Conservation (phyloP, 2,329 filamentous ascomycete genomes). For the Talaromyces sp. region DNA sequence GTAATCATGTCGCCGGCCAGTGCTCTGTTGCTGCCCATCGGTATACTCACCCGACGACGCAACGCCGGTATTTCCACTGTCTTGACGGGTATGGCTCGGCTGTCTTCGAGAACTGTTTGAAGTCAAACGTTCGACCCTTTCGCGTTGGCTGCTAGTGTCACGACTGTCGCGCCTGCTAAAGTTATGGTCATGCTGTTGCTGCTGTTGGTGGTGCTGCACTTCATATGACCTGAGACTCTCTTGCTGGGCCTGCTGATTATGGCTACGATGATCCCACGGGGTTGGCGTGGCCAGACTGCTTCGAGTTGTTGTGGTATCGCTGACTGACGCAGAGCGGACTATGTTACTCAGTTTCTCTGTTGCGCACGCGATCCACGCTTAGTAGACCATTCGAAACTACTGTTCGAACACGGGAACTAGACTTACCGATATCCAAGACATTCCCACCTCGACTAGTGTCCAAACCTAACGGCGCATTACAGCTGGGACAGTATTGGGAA, state of each 20-base stretch:
- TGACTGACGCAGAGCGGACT: conserved; percentile 72
- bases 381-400: not conserved
- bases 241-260: conserved; percentile 30
- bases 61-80: conserved; percentile 48
- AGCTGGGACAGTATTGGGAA: conserved; percentile 88
- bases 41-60: conserved; percentile 75
- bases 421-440: conserved; percentile 80
- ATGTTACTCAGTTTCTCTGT: conserved; percentile 92
- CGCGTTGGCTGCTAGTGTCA: conserved; percentile 37
- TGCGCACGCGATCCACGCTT: not conserved
- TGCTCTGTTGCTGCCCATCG: conserved; percentile 64
- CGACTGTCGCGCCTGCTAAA: conserved; percentile 35
- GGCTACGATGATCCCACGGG: conserved; percentile 50
- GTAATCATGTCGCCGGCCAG: conserved; percentile 77
- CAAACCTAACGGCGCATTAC: conserved; percentile 82
- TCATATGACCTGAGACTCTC: conserved; percentile 22
- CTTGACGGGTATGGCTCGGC: conserved; percentile 62
- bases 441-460: conserved; percentile 92
- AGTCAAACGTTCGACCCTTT: conserved; percentile 44
- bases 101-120: conserved; percentile 25
- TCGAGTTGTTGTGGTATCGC: conserved; percentile 52
- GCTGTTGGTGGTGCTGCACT: conserved; percentile 8
- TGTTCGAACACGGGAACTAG: not conserved
- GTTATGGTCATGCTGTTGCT: conserved; percentile 18
- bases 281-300: conserved; percentile 55